phyloP scores from a whole-genome alignment of 345 rosid species.

The Eucalyptus cloeziana region DNA sequence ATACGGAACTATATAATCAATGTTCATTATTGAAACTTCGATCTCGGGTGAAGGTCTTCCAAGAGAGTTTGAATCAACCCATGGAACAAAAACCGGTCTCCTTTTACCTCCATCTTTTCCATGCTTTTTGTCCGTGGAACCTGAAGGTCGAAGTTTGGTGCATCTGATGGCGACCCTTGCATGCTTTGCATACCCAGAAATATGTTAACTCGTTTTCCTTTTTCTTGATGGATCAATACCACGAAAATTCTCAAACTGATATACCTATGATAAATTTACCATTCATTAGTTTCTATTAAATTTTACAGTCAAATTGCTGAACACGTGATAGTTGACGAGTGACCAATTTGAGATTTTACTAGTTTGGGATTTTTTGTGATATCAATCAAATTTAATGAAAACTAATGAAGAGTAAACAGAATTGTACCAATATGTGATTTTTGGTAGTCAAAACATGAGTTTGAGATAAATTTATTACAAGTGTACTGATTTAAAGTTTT shows the following conservation, averaged over 20 bases:
- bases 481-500: accelerated
- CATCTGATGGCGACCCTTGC: neutral
- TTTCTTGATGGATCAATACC: accelerated
- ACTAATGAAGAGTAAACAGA: accelerated
- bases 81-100: neutral
- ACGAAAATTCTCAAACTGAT: accelerated
- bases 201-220: neutral
- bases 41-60: neutral
- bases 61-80: neutral
- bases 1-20: too few relatives aligned
- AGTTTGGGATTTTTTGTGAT: accelerated
- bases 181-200: neutral
- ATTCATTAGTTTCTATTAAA: too few relatives aligned
- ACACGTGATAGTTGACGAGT: neutral
- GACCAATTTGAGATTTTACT: too few relatives aligned
- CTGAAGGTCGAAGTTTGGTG: neutral
- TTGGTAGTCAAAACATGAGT: too few relatives aligned
- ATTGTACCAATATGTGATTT: too few relatives aligned
- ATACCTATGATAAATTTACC: too few relatives aligned
- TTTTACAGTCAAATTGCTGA: too few relatives aligned
- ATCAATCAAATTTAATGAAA: too few relatives aligned
- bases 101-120: neutral
- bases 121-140: neutral
- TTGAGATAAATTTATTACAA: accelerated
- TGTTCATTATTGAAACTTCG: neutral